Evolutionary conservation across 1,284 basidiomycete genomes (phyloP), one percentile per base, ranked within the genome.

Genomic region (Ceratobasidium sp.): DNA sequence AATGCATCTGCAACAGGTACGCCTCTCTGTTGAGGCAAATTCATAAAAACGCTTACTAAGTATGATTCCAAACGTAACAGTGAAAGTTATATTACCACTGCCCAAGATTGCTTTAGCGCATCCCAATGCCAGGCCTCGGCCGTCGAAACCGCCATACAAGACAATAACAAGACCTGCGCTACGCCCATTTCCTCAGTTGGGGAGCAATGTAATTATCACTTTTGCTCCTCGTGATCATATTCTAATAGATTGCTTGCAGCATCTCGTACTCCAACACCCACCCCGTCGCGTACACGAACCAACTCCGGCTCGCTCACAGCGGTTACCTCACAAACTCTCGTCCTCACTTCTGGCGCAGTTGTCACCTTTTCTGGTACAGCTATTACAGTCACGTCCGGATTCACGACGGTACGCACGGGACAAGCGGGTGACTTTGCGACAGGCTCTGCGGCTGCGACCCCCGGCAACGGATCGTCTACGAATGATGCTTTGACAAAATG

Each of bases 1-100:
- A 11, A 22, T 67, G 65, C 29, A 36, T 67, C 4, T 67, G 65
- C 36, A 36, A 24, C 33, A 56, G 65, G 65, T 67, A n/a, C n/a
- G n/a, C n/a, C n/a, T n/a, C n/a, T n/a, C n/a, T n/a, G n/a, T n/a
- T n/a, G n/a, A n/a, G n/a, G n/a, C n/a, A n/a, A n/a, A n/a, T n/a
- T n/a, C n/a, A n/a, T n/a, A n/a, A n/a, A n/a, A n/a, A n/a, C n/a
- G n/a, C n/a, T n/a, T n/a, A n/a, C n/a, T n/a, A n/a, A 36, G 17
- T 59, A 11, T 36, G 19, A n/a, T 8, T 31, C 8, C 22, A 36
- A 11, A 2, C 31, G 9, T 59, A n/a, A 59, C 31, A 67, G 66
- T 29, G n/a, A 15, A 36, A 33, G 29, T 15, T 66, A 66, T 36
- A 17, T 51, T 45, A 48, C 2, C 11, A 8, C 15, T 17, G 60